Percentiles rank a stretch among this genome's conserved stretches.
Evolutionary conservation across 768 basidiomycete genomes (phyloP).

Genomic region (Podaxis sp.): DNA sequence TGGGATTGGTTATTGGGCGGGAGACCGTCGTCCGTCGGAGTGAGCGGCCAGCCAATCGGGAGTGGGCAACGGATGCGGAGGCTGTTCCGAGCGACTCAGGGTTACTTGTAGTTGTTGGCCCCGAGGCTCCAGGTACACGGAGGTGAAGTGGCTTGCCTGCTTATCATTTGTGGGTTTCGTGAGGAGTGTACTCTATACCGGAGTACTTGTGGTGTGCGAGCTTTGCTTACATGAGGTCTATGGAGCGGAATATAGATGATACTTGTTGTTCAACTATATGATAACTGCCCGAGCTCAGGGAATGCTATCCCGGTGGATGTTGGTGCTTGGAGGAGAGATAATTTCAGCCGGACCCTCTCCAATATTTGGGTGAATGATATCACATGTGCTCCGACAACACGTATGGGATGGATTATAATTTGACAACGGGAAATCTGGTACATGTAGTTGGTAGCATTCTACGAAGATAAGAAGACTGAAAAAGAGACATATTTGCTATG

Average conservation of each 20-base stretch:
- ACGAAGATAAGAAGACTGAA: not conserved
- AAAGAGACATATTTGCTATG: constrained; percentile 3
- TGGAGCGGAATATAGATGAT: no score
- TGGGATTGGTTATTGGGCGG: not conserved
- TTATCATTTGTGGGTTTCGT: not conserved
- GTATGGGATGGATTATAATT: not conserved
- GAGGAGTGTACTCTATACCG: not conserved
- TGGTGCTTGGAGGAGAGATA: not conserved
- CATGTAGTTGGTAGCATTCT: not conserved
- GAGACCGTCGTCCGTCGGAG: not conserved
- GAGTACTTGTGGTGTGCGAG: not conserved
- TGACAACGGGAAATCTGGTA: not conserved
- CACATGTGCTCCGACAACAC: not conserved
- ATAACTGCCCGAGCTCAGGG: no score
- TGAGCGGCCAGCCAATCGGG: not conserved
- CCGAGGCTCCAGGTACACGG: not conserved
- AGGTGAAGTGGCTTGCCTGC: not conserved
- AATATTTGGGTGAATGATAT: not conserved
- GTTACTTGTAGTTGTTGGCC: not conserved
- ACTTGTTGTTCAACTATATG: no score
- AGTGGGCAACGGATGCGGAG: not conserved
- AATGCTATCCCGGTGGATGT: not conserved
- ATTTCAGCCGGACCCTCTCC: not conserved
- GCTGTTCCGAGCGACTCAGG: not conserved
- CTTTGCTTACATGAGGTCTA: not conserved